These are phyloP conservation scores for Pythium chondricola DNA, from an alignment of 352 stramenopile species.

Conservation along the genomic window DNA sequence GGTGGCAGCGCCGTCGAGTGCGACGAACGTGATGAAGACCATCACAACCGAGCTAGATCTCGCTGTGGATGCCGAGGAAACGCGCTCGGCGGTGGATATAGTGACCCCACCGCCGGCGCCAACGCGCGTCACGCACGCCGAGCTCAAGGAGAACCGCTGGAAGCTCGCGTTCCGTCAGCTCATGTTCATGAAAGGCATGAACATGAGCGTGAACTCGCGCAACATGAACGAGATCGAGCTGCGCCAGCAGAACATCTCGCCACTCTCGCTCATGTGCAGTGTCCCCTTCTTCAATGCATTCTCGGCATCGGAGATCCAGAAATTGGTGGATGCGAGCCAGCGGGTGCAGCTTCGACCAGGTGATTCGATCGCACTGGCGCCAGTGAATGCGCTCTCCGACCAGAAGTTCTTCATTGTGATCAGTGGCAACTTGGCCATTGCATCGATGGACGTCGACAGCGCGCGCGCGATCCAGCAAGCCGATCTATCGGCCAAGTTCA, in stretches of 20 bases:
- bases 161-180: conserved; percentile 74
- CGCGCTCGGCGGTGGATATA: not conserved
- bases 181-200: conserved; percentile 82
- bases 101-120: not conserved
- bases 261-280: conserved; percentile 65
- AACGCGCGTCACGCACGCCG: not conserved
- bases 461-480: conserved; percentile 40
- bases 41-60: not conserved
- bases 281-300: conserved; percentile 72
- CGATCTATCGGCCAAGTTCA: conserved; percentile 43
- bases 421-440: conserved; percentile 46
- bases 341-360: conserved; percentile 40
- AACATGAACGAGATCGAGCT: conserved; percentile 79
- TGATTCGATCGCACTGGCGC: conserved; percentile 32
- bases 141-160: conserved; percentile 47
- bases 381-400: conserved; percentile 14
- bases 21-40: not conserved
- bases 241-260: conserved; percentile 70
- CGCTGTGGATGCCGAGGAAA: conserved; percentile 6
- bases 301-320: conserved; percentile 44
- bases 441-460: conserved; percentile 25
- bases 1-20: conserved; percentile 1
- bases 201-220: conserved; percentile 69
- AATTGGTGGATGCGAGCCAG: conserved; percentile 37
- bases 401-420: conserved; percentile 60